These are phyloP conservation scores for Trichophaea hybrida DNA, from an alignment of 2,329 filamentous ascomycete genomes.

Conservation along the genomic window DNA sequence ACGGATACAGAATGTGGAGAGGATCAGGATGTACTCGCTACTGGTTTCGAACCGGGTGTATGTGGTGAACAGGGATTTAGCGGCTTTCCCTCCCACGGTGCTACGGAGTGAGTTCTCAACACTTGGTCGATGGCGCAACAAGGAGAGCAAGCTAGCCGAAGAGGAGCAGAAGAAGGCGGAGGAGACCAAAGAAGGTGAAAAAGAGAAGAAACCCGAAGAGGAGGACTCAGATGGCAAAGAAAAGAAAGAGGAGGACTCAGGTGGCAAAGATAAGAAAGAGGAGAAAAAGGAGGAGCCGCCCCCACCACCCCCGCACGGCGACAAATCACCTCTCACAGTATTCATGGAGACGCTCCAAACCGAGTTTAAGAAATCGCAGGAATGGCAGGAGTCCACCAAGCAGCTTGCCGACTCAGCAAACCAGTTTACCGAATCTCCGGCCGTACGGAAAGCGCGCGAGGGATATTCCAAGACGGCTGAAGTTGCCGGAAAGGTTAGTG, in stretches of 20 bases:
- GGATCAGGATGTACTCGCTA: conserved; percentile 4
- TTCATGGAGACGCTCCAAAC: conserved; percentile 91
- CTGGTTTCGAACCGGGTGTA: neutral
- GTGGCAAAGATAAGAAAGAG: conserved; percentile 36
- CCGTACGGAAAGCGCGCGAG: conserved; percentile 67
- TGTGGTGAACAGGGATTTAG: neutral
- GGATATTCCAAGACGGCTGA: conserved; percentile 71
- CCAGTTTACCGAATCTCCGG: conserved; percentile 85
- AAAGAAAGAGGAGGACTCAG: conserved; percentile 32
- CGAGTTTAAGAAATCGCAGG: conserved; percentile 93
- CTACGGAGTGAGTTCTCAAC: conserved; percentile 19
- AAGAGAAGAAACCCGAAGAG: conserved; percentile 12
- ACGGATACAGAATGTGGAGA: conserved; percentile 6
- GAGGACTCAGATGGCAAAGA: conserved; percentile 11
- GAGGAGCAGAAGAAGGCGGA: conserved; percentile 4
- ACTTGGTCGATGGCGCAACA: conserved; percentile 14
- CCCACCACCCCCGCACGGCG: conserved; percentile 85
- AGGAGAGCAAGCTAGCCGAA: conserved; percentile 6
- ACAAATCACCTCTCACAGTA: conserved; percentile 97
- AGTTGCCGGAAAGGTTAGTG: conserved; percentile 52
- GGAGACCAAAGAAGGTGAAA: conserved; percentile 12
- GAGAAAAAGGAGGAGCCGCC: conserved; percentile 43
- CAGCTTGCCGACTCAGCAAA: conserved; percentile 77
- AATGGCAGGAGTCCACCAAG: conserved; percentile 98
- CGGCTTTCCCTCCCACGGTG: neutral